Base-by-base conservation (phyloP, 306 rosid species). In the Phaseolus lunatus region DNA sequence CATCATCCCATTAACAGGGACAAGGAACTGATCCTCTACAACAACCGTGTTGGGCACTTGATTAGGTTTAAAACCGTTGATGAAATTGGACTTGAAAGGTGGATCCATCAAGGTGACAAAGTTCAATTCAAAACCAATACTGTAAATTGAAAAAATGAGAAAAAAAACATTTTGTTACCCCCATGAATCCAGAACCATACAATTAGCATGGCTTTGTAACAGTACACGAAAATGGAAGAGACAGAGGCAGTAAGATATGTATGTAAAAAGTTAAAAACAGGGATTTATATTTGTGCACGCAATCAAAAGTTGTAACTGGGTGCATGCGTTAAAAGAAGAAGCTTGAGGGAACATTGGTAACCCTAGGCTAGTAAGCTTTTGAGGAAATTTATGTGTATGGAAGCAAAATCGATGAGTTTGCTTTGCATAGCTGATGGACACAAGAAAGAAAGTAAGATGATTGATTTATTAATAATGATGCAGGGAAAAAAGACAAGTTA, bases 51-150 rank as follows among this genome's bases (percentile, higher is more conserved):
- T 29, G 64, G 83, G 43, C 10, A 47, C 63, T 47, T 53, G 45
- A 20, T 29, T 67, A 53, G 54, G 35, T 47, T 59, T 59, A 37
- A 73, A 41, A 50, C 54, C 80, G 31, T 66, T 59, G 62, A n/a
- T 18, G 75, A 69, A 75, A 77, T 56, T 75, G 72, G 61, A 29
- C 24, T 78, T 63, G 69, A 57, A 53, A 69, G 37, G 47, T 1
- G 75, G 74, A 81, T 86, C 87, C 92, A 86, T 86, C 33, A 18
- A 15, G 20, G 54, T 19, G 64, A 57, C 7, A 2, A 24, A 12
- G 4, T 57, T 24, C 64, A 26, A 58, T 26, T 26, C 37, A 31
- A 23, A 59, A 53, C 43, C 64, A 65, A 65, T 33, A 35, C 54
- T 48, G 33, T 12, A 10, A 31, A 50, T 24, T n/a, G 70, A 64